A percentile compares a stretch with the other conserved stretches of the same genome.
phyloP scores from a whole-genome alignment of 495 filamentous ascomycete species.

The Hyaloscypha hepaticicola region DNA sequence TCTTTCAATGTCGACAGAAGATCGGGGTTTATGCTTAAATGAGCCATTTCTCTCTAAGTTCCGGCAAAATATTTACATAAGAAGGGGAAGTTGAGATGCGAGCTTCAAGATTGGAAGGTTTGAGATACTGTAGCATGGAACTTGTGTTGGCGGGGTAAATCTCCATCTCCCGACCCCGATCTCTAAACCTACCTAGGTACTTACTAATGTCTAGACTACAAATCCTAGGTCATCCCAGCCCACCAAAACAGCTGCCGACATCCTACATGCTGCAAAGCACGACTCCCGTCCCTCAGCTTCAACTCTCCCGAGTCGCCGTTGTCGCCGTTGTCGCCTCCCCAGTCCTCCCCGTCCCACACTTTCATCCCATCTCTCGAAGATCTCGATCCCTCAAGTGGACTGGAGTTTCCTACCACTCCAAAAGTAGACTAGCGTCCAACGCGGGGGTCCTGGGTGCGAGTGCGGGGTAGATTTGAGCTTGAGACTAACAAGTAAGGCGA shows the following conservation, averaged over 20 bases:
- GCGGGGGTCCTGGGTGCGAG: neutral
- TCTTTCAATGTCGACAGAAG: conserved; percentile 28
- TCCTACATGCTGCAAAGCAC: too few species aligned
- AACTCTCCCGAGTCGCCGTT: neutral
- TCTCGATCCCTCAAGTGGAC: neutral
- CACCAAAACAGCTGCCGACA: neutral
- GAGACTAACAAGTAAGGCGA: too few species aligned
- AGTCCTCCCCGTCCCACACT: neutral
- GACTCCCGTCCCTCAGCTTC: neutral
- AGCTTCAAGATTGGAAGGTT: too few species aligned
- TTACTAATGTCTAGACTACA: neutral
- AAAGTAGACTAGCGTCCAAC: neutral
- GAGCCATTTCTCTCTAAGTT: conserved; percentile 8
- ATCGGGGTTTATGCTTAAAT: conserved; percentile 3
- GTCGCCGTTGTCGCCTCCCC: neutral
- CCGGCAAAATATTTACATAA: too few species aligned
- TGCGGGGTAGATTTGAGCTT: neutral
- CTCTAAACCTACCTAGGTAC: too few species aligned
- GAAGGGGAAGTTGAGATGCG: too few species aligned
- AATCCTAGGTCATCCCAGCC: neutral
- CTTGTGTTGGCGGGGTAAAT: too few species aligned
- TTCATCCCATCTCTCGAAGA: neutral
- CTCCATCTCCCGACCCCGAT: too few species aligned
- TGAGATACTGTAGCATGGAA: too few species aligned
- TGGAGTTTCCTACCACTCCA: neutral